phyloP scores from a whole-genome alignment of 148 eudicot genomes.

The Nyssa sinensis region DNA sequence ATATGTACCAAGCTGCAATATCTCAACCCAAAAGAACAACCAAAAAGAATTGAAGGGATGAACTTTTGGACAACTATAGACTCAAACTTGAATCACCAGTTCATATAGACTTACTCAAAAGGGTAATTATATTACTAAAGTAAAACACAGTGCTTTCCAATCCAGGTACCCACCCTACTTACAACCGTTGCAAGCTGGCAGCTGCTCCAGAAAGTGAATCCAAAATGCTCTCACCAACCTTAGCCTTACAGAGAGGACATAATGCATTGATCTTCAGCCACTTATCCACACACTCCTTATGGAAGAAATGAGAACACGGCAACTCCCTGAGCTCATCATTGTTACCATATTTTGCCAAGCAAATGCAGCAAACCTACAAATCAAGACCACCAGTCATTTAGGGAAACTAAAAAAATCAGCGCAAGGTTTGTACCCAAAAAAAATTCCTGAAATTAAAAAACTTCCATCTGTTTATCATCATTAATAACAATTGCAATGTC shows the following conservation, averaged over 20 bases:
- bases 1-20: too few relatives aligned
- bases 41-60: too few relatives aligned
- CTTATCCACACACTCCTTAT: slow-evolving; percentile 91
- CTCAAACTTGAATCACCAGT: too few relatives aligned
- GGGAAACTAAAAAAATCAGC: not conserved
- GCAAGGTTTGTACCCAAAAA: too few relatives aligned
- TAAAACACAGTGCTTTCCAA: slow-evolving; percentile 3
- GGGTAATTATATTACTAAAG: not conserved
- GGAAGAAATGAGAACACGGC: slow-evolving; percentile 85
- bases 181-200: slow-evolving; percentile 42
- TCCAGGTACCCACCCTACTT: slow-evolving; percentile 15
- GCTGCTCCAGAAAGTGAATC: slow-evolving; percentile 59
- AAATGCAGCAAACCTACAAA: slow-evolving; percentile 83
- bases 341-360: slow-evolving; percentile 83
- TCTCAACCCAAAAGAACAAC: too few relatives aligned
- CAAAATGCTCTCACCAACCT: slow-evolving; percentile 69
- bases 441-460: too few relatives aligned
- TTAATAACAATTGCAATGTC: not conserved
- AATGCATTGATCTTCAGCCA: slow-evolving; percentile 88
- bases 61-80: too few relatives aligned
- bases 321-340: slow-evolving; percentile 82
- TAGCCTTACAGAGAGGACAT: slow-evolving; percentile 88
- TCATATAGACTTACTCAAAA: not conserved
- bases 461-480: not conserved
- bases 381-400: not conserved